Conservation (phyloP, 768 basidiomycete species). For the Termitomyces sp. region DNA sequence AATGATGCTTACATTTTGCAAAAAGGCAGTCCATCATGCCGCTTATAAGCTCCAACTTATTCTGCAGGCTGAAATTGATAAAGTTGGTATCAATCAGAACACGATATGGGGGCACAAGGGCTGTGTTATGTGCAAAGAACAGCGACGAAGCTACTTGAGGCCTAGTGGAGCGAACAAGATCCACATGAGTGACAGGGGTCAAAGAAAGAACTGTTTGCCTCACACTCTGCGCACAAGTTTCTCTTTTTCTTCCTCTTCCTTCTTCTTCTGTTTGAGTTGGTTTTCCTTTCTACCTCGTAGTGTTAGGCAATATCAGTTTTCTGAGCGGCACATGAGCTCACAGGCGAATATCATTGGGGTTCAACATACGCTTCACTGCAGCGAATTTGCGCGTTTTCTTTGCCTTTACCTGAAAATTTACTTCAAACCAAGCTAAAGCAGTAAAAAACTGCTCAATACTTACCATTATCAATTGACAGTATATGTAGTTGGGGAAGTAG, state of each 20-base stretch:
- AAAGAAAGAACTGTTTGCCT: conserved; percentile 25
- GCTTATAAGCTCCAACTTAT: conserved; percentile 90
- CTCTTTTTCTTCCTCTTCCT: conserved; percentile 75
- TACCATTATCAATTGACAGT: background rate
- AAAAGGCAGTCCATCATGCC: conserved; percentile 99
- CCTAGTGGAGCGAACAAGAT: conserved; percentile 32
- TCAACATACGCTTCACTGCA: conserved; percentile 87
- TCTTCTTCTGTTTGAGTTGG: conserved; percentile 84
- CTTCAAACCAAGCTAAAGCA: background rate
- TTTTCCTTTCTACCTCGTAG: conserved; percentile 79
- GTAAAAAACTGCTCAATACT: background rate
- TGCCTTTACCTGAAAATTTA: conserved; percentile 66
- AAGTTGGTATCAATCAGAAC: conserved; percentile 99
- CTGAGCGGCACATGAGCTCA: conserved; percentile 33
- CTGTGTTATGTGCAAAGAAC: conserved; percentile 92
- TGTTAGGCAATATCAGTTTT: conserved; percentile 6
- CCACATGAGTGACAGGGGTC: background rate
- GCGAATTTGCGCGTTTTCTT: conserved; percentile 97
- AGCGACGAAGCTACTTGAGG: conserved; percentile 87
- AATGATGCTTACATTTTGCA: conserved; percentile 73
- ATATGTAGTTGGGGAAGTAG: background rate
- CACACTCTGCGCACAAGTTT: conserved; percentile 79
- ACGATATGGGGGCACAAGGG: conserved; percentile 94
- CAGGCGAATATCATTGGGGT: conserved; percentile 92
- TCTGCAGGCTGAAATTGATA: conserved; percentile 98